Evolutionary conservation across 129 eudicot species (phyloP).

Genomic region (Smallanthus sonchifolius): DNA sequence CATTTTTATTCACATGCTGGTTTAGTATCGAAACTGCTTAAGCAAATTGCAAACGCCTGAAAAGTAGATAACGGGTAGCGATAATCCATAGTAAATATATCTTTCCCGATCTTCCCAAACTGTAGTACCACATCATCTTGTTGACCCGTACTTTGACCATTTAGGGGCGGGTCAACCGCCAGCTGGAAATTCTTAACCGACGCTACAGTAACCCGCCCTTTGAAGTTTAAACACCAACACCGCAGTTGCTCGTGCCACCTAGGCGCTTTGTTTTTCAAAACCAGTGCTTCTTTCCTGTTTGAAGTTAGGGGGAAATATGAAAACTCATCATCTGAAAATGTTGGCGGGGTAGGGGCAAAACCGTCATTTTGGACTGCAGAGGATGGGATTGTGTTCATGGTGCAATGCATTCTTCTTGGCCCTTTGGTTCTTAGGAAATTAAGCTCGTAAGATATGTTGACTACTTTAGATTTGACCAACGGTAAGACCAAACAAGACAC

Average conservation of each 20-base stretch:
- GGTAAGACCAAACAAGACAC: constrained; percentile 35
- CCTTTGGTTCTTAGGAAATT: constrained; percentile 66
- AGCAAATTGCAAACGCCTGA: constrained; percentile 70
- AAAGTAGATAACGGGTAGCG: constrained; percentile 66
- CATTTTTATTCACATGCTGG: constrained; percentile 57
- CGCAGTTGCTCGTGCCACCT: constrained; percentile 83
- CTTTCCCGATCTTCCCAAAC: constrained; percentile 75
- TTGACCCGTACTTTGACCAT: constrained; percentile 33
- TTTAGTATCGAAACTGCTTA: constrained; percentile 75
- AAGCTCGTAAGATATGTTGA: constrained; percentile 65
- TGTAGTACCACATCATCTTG: constrained; percentile 68
- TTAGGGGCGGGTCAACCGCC: constrained; percentile 34
- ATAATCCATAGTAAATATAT: constrained; percentile 73
- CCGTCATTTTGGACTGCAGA: constrained; percentile 50
- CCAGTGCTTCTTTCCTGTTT: constrained; percentile 14
- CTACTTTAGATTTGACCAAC: constrained; percentile 43
- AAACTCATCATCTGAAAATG: constrained; percentile 8
- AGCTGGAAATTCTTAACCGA: constrained; percentile 84
- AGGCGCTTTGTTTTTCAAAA: constrained; percentile 63
- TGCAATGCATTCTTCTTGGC: constrained; percentile 66
- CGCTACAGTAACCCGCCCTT: constrained; percentile 83
- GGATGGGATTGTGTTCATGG: constrained; percentile 48
- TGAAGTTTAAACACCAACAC: constrained; percentile 81
- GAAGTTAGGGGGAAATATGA: not conserved
- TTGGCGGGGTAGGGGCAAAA: constrained; percentile 46